Conservation (phyloP, 768 basidiomycete genomes). For the Tulasnella sp. region DNA sequence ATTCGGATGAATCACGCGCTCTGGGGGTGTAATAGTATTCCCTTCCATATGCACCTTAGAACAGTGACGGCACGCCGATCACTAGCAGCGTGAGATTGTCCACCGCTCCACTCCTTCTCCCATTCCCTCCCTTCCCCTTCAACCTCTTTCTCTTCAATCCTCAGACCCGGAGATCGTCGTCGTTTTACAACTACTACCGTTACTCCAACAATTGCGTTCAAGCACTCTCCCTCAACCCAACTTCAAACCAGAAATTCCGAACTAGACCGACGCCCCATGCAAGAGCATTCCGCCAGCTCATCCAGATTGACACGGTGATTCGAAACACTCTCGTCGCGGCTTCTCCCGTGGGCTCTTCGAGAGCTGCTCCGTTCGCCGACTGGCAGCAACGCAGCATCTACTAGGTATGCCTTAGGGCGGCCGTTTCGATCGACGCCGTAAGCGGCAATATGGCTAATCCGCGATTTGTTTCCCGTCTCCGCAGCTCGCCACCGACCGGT, state of each 20-base stretch:
- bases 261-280: background rate
- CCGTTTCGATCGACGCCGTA: too few relatives aligned
- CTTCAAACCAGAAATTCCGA: background rate
- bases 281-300: background rate
- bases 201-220: background rate
- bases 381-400: constrained; percentile 22
- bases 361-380: constrained; percentile 4
- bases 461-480: background rate
- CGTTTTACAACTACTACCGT: background rate
- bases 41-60: too few relatives aligned
- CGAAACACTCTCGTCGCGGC: background rate
- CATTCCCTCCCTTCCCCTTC: background rate
- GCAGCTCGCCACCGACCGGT: constrained; percentile 10
- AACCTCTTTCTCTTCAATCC: background rate
- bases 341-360: constrained; percentile 7
- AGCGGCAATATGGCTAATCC: background rate
- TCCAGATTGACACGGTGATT: background rate
- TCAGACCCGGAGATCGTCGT: background rate
- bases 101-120: too few relatives aligned
- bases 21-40: too few relatives aligned
- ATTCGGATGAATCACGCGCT: too few relatives aligned
- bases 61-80: too few relatives aligned
- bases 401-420: background rate
- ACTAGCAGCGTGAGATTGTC: too few relatives aligned
- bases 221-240: background rate